phyloP scores from a whole-genome alignment of 2,329 filamentous ascomycete species.

The Chaetomiaceae sp. region DNA sequence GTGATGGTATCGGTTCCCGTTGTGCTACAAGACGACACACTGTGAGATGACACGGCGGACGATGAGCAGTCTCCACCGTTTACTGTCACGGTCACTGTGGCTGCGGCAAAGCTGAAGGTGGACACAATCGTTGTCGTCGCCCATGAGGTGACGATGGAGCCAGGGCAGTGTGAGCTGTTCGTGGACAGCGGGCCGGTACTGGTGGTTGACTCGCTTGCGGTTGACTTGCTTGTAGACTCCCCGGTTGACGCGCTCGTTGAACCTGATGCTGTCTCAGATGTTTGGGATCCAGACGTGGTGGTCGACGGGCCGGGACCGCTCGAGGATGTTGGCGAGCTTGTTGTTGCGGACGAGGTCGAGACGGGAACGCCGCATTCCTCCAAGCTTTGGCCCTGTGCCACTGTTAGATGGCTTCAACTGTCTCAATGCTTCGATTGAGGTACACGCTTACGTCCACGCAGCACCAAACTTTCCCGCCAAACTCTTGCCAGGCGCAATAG shows the following conservation, averaged over 20 bases:
- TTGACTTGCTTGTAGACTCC: neutral
- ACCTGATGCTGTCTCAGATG: neutral
- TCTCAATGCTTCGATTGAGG: too few species aligned
- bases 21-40: neutral
- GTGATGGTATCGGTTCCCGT: neutral
- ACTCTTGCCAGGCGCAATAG: conserved; percentile 23
- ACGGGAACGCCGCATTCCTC: conserved; percentile 17
- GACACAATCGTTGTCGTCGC: conserved; percentile 13
- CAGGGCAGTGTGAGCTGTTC: conserved; percentile 1
- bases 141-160: conserved; percentile 13
- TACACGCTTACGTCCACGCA: conserved; percentile 18
- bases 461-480: conserved; percentile 22
- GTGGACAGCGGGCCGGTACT: neutral
- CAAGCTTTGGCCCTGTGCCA: conserved; percentile 15
- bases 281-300: neutral
- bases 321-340: conserved; percentile 3
- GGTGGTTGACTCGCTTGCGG: neutral
- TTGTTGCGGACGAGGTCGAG: neutral
- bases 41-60: neutral
- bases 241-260: neutral
- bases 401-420: neutral
- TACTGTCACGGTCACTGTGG: conserved; percentile 11
- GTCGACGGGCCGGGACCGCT: neutral
- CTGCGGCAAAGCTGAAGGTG: conserved; percentile 7
- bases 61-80: neutral